Conservation (phyloP, 768 basidiomycete species). For the Suillus decipiens region DNA sequence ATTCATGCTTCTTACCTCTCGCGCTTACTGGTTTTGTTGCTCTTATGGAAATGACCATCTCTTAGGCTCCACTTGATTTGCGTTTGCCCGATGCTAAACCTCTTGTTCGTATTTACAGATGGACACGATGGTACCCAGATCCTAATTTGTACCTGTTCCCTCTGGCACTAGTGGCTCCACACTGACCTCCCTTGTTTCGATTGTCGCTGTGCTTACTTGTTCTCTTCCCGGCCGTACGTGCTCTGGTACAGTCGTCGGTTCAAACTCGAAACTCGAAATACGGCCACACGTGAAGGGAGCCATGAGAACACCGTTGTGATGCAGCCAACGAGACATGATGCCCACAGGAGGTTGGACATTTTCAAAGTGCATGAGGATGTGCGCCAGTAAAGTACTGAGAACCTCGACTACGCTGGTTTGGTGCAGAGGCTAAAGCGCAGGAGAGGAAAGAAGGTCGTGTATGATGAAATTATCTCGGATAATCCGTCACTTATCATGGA, state of each 20-base stretch:
- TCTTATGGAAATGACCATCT: slow-evolving; percentile 15
- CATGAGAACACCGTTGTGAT: not conserved
- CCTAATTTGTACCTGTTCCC: slow-evolving; percentile 23
- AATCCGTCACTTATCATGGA: slow-evolving; percentile 32
- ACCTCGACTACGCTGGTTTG: slow-evolving; percentile 24
- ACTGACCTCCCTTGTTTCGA: slow-evolving; percentile 1
- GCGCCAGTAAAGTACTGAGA: slow-evolving; percentile 20
- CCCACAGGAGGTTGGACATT: slow-evolving; percentile 22
- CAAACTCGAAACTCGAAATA: slow-evolving; percentile 25
- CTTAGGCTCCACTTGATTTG: not conserved
- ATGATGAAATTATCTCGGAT: slow-evolving; percentile 17
- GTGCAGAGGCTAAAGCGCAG: not conserved
- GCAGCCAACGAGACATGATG: not conserved
- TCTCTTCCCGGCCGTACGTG: slow-evolving; percentile 38
- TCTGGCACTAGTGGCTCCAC: slow-evolving; percentile 13
- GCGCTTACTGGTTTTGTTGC: slow-evolving; percentile 7
- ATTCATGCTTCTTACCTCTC: not conserved
- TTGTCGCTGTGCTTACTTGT: slow-evolving; percentile 1
- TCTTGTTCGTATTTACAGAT: slow-evolving; percentile 1
- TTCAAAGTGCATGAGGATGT: slow-evolving; percentile 10
- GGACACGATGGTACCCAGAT: slow-evolving; percentile 10
- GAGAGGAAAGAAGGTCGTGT: not conserved
- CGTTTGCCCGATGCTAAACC: not conserved
- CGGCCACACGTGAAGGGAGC: not conserved
- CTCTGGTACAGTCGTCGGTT: slow-evolving; percentile 48